These are phyloP conservation scores for Nannochloris sp. DNA, from an alignment of 139 green algal genomes.

Conservation along the genomic window DNA sequence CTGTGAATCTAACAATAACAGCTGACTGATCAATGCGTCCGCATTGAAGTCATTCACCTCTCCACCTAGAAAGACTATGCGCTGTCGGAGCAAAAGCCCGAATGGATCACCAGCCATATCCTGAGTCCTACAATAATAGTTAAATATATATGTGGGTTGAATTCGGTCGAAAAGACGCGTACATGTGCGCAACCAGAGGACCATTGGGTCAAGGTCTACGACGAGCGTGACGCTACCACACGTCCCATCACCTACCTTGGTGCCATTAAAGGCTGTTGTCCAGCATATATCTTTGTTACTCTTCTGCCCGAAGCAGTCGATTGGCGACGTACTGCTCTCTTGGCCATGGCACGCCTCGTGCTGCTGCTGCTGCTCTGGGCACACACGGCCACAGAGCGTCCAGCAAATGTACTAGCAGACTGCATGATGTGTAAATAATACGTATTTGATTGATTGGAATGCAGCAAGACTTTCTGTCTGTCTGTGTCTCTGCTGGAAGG, in stretches of 20 bases:
- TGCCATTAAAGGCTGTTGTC: slow-evolving; percentile 26
- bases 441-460: too few relatives aligned
- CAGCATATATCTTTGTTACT: slow-evolving; percentile 5
- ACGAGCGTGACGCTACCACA: background rate
- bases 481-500: too few relatives aligned
- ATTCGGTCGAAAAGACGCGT: background rate
- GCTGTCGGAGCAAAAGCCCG: slow-evolving; percentile 81
- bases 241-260: slow-evolving; percentile 10
- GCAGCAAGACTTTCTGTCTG: too few relatives aligned
- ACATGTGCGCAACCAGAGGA: too few relatives aligned
- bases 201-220: background rate
- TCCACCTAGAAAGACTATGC: slow-evolving; percentile 93
- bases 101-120: slow-evolving; percentile 89
- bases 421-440: too few relatives aligned
- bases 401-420: too few relatives aligned
- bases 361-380: too few relatives aligned
- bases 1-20: slow-evolving; percentile 92
- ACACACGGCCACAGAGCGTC: too few relatives aligned
- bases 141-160: background rate
- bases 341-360: too few relatives aligned
- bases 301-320: background rate
- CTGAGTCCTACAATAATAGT: slow-evolving; percentile 36
- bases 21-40: slow-evolving; percentile 91
- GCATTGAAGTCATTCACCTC: slow-evolving; percentile 93
- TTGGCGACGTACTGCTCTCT: background rate